Percentiles rank a stretch among this genome's conserved stretches.
Conservation (phyloP, 768 basidiomycete genomes). For the Leccinum longicurvipes region DNA sequence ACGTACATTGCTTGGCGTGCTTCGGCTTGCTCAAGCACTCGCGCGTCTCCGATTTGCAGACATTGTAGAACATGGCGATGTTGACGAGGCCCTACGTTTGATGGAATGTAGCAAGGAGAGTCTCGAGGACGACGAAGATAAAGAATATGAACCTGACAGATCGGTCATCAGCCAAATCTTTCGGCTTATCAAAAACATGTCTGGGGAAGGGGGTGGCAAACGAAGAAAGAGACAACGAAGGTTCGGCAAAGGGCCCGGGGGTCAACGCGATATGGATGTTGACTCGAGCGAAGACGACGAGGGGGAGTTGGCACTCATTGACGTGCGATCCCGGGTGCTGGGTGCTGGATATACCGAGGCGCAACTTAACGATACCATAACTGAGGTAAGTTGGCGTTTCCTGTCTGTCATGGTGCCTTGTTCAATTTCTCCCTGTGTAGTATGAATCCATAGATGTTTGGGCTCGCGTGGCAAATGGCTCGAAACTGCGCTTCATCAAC, state of each 20-base stretch:
- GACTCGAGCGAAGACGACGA: slow-evolving; percentile 68
- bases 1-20: slow-evolving; percentile 89
- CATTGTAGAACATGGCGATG: slow-evolving; percentile 78
- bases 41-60: slow-evolving; percentile 87
- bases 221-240: slow-evolving; percentile 45
- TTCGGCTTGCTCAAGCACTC: slow-evolving; percentile 92
- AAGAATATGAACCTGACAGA: slow-evolving; percentile 67
- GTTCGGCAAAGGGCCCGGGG: slow-evolving; percentile 65
- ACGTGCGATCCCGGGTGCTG: slow-evolving; percentile 82
- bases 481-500: slow-evolving; percentile 70
- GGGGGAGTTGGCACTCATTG: slow-evolving; percentile 76
- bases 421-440: slow-evolving; percentile 39
- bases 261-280: slow-evolving; percentile 67
- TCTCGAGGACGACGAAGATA: slow-evolving; percentile 75
- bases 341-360: slow-evolving; percentile 89
- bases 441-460: slow-evolving; percentile 85
- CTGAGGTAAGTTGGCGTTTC: slow-evolving; percentile 51
- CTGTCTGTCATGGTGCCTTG: not conserved
- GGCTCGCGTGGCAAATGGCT: slow-evolving; percentile 78
- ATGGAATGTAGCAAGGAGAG: slow-evolving; percentile 98
- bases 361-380: slow-evolving; percentile 82
- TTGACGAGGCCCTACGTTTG: slow-evolving; percentile 93
- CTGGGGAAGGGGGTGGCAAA: slow-evolving; percentile 39
- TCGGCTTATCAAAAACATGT: slow-evolving; percentile 88
- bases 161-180: slow-evolving; percentile 84